phyloP scores from a whole-genome alignment of 257 asterid genomes.

The Solanum ossicruentum region DNA sequence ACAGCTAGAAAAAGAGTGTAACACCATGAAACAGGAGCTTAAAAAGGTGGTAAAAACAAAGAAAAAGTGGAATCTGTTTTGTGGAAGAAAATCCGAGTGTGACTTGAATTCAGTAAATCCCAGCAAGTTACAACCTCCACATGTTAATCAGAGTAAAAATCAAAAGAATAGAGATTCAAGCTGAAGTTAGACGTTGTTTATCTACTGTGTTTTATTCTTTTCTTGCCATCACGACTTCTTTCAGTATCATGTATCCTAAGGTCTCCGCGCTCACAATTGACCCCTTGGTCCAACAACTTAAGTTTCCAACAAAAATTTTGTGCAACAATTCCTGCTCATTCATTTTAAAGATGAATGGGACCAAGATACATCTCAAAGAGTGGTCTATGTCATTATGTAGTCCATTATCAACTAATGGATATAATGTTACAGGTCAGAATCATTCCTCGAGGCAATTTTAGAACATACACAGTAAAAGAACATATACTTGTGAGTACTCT shows the following conservation, averaged over 20 bases:
- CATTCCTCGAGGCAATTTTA: neutral
- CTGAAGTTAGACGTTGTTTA: neutral
- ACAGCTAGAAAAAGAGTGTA: neutral
- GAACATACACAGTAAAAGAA: neutral
- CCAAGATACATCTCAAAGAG: neutral
- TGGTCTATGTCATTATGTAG: neutral
- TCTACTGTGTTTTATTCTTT: neutral
- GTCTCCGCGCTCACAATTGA: neutral
- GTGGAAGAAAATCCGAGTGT: neutral
- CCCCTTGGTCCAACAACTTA: neutral
- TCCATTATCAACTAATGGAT: neutral
- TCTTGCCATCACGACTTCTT: neutral
- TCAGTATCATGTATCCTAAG: neutral
- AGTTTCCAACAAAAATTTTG: neutral
- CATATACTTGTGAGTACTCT: neutral
- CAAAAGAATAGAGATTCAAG: neutral
- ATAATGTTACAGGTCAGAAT: neutral
- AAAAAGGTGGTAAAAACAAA: slow-evolving; percentile 1
- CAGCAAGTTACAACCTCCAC: neutral
- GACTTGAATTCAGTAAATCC: neutral
- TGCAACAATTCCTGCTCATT: neutral
- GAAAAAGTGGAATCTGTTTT: slow-evolving; percentile 4
- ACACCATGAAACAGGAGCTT: slow-evolving; percentile 6
- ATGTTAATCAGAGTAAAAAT: neutral
- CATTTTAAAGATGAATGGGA: neutral